phyloP scores from a whole-genome alignment of 345 rosid genomes.

The Ricinus communis region DNA sequence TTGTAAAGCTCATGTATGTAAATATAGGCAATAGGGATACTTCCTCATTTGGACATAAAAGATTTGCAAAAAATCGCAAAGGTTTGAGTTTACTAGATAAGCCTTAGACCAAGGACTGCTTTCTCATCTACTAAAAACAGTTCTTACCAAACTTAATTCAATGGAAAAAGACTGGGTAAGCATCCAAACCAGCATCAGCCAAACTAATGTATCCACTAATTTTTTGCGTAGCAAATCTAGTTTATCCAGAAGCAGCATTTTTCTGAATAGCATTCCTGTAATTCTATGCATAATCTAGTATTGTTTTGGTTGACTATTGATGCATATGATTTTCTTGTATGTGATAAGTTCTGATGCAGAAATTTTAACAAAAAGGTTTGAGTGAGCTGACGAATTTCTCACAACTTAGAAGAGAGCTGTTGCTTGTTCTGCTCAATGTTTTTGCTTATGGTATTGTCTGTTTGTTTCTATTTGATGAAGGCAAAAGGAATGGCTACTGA shows the following conservation, averaged over 20 bases:
- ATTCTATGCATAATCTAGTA: no score
- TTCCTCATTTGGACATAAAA: no score
- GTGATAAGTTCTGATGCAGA: neutral
- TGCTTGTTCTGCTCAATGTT: neutral
- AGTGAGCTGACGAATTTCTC: neutral
- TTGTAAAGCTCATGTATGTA: neutral
- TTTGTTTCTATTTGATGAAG: constrained; percentile 34
- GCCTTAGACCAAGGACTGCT: neutral
- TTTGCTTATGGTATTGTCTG: neutral
- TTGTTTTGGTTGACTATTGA: neutral
- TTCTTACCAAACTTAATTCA: no score
- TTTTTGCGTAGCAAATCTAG: no score
- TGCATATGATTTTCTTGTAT: neutral
- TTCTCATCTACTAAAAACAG: no score
- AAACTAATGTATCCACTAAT: no score
- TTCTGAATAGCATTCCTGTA: no score
- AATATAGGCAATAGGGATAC: no score
- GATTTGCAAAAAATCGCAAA: no score
- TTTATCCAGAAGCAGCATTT: no score
- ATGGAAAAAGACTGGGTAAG: no score
- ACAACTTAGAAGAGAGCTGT: neutral
- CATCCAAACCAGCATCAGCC: no score
- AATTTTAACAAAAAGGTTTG: neutral
- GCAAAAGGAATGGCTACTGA: constrained; percentile 44
- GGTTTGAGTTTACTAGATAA: neutral